Conservation (phyloP, 2,329 filamentous ascomycete genomes). For the Neofusicoccum ribis region DNA sequence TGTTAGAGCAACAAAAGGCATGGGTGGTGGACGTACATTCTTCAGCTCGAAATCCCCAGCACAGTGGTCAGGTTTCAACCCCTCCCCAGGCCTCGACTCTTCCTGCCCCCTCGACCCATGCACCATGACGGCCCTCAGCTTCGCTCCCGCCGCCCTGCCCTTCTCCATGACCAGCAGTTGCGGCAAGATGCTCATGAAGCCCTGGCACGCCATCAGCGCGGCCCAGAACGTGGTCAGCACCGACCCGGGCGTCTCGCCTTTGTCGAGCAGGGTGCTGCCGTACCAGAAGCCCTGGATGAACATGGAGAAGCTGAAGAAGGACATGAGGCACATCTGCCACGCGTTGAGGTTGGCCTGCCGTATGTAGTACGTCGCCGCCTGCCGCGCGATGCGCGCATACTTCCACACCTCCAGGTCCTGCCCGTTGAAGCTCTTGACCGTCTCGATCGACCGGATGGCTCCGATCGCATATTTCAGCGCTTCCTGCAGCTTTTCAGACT, state of each 20-base stretch:
- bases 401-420: constrained; percentile 67
- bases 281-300: constrained; percentile 93
- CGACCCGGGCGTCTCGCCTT: constrained; percentile 61
- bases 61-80: constrained; percentile 44
- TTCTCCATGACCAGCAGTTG: constrained; percentile 77
- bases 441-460: constrained; percentile 73
- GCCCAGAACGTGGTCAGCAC: constrained; percentile 86
- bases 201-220: constrained; percentile 72
- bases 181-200: constrained; percentile 71
- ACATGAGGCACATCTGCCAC: constrained; percentile 70
- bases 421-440: constrained; percentile 84
- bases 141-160: constrained; percentile 71
- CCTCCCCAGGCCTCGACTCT: constrained; percentile 22
- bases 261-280: constrained; percentile 67
- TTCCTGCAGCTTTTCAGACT: constrained; percentile 65
- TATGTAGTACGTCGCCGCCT: constrained; percentile 64
- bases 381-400: constrained; percentile 60
- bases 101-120: constrained; percentile 31
- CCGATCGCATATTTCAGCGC: constrained; percentile 72
- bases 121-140: constrained; percentile 53
- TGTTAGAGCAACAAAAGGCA: no score
- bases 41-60: constrained; percentile 68
- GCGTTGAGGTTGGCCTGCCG: constrained; percentile 69
- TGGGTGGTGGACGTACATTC: constrained; percentile 50
- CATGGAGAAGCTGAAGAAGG: constrained; percentile 72